Conservation (phyloP, 495 filamentous ascomycete species). For the Annulohypoxylon moriforme region DNA sequence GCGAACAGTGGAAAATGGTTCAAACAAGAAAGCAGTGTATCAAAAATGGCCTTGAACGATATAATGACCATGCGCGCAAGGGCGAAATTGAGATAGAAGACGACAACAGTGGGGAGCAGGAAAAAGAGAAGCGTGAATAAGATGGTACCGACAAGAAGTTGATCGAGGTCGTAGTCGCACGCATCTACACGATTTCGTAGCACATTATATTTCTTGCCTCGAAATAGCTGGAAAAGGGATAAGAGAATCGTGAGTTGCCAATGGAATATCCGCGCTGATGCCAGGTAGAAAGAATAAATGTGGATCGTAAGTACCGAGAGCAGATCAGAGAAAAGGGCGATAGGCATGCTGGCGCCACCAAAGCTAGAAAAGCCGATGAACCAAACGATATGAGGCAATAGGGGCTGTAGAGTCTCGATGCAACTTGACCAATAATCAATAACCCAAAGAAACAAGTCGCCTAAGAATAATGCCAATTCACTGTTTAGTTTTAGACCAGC, state of each 20-base stretch:
- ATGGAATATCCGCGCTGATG: constrained; percentile 94
- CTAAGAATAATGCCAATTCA: constrained; percentile 91
- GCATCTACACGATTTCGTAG: constrained; percentile 97
- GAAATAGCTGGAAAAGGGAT: constrained; percentile 97
- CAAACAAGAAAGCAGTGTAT: constrained; percentile 90
- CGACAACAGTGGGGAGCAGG: constrained; percentile 90
- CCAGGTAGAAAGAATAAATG: constrained; percentile 98
- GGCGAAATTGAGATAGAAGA: constrained; percentile 97
- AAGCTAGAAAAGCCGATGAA: constrained; percentile 96
- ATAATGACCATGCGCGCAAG: constrained; percentile 95
- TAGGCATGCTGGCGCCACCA: constrained; percentile 95
- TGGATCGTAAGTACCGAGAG: constrained; percentile 92
- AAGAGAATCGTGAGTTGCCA: constrained; percentile 98
- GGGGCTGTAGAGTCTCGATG: constrained; percentile 78
- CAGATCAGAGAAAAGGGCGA: constrained; percentile 94
- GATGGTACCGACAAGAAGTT: constrained; percentile 95
- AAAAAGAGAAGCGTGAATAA: constrained; percentile 97
- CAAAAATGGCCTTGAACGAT: constrained; percentile 85
- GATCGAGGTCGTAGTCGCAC: constrained; percentile 98
- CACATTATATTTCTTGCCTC: constrained; percentile 97
- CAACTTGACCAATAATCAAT: constrained; percentile 96
- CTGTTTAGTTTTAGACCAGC: constrained; percentile 97
- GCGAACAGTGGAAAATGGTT: constrained; percentile 99
- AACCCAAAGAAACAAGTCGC: constrained; percentile 96
- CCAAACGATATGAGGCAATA: constrained; percentile 86